These are phyloP conservation scores for Cladosporium sp. DNA, from an alignment of 2,329 filamentous ascomycete genomes.

Conservation along the genomic window DNA sequence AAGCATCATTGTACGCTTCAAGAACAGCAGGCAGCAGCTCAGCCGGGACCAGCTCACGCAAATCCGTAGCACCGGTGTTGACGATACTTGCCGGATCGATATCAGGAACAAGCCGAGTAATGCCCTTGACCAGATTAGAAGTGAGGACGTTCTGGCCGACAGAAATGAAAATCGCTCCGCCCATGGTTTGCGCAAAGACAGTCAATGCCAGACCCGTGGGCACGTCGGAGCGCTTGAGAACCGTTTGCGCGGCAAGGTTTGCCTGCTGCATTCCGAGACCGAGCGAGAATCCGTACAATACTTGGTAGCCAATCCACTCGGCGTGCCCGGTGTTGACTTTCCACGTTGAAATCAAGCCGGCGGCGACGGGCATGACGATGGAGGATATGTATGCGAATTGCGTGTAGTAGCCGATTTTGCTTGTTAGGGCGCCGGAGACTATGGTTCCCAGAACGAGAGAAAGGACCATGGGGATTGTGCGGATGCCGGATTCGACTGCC, in stretches of 20 bases:
- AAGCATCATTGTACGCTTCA: slow-evolving; percentile 25
- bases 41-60: slow-evolving; percentile 22
- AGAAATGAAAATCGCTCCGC: slow-evolving; percentile 40
- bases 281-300: slow-evolving; percentile 40
- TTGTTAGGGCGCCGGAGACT: slow-evolving; percentile 33
- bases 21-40: slow-evolving; percentile 18
- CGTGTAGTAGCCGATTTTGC: slow-evolving; percentile 42
- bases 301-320: slow-evolving; percentile 47
- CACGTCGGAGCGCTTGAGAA: slow-evolving; percentile 34
- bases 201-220: slow-evolving; percentile 37
- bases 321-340: slow-evolving; percentile 32
- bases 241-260: slow-evolving; percentile 37
- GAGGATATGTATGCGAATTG: slow-evolving; percentile 38
- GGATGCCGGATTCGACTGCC: slow-evolving; percentile 43
- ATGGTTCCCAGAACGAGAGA: slow-evolving; percentile 40
- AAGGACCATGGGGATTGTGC: slow-evolving; percentile 44
- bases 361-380: slow-evolving; percentile 41
- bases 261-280: slow-evolving; percentile 40
- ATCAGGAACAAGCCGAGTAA: slow-evolving; percentile 13
- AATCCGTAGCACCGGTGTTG: slow-evolving; percentile 28
- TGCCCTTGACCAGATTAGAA: slow-evolving; percentile 15
- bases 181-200: slow-evolving; percentile 40
- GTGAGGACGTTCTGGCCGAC: slow-evolving; percentile 34
- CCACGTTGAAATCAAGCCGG: slow-evolving; percentile 41
- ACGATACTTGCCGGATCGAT: slow-evolving; percentile 20